Conservation (phyloP, 768 basidiomycete genomes). For the Boletellus ananas region DNA sequence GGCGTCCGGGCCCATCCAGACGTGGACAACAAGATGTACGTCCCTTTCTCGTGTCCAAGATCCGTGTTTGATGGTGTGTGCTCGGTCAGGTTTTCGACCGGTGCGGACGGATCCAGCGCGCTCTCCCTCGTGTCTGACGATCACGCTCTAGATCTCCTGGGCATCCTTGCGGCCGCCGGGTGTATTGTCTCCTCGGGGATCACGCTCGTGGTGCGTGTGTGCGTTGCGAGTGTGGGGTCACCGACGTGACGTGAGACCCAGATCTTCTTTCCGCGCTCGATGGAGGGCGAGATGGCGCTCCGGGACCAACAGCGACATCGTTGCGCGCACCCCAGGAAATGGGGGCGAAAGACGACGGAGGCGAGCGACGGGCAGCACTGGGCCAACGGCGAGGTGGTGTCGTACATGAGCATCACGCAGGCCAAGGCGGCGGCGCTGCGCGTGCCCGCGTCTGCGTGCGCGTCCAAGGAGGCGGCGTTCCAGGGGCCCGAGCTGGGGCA, state of each 20-base stretch:
- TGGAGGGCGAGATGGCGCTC: slow-evolving; percentile 58
- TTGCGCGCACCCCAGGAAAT: too few species aligned
- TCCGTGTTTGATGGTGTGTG: not conserved
- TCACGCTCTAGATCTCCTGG: slow-evolving; percentile 48
- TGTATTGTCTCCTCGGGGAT: slow-evolving; percentile 65
- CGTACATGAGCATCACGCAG: slow-evolving; percentile 14
- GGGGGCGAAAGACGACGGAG: too few species aligned
- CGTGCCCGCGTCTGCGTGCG: too few species aligned
- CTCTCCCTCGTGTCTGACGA: too few species aligned
- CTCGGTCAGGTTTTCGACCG: slow-evolving; percentile 24
- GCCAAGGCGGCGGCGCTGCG: slow-evolving; percentile 1
- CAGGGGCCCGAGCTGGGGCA: not conserved
- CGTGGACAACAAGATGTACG: slow-evolving; percentile 59
- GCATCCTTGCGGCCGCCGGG: slow-evolving; percentile 56
- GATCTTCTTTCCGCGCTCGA: slow-evolving; percentile 84
- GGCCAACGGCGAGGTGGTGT: not conserved
- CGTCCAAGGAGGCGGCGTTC: not conserved
- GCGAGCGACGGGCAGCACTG: too few species aligned
- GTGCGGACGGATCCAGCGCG: slow-evolving; percentile 3
- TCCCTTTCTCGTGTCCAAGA: not conserved
- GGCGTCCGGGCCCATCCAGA: slow-evolving; percentile 59
- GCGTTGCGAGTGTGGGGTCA: slow-evolving; percentile 1
- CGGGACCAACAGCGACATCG: slow-evolving; percentile 37
- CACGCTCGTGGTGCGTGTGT: slow-evolving; percentile 61
- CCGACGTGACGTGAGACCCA: slow-evolving; percentile 19